Percentiles rank a stretch among this genome's conserved stretches.
phyloP scores from a whole-genome alignment of 768 basidiomycete species.

The Porphyrellus cyaneotinctus region DNA sequence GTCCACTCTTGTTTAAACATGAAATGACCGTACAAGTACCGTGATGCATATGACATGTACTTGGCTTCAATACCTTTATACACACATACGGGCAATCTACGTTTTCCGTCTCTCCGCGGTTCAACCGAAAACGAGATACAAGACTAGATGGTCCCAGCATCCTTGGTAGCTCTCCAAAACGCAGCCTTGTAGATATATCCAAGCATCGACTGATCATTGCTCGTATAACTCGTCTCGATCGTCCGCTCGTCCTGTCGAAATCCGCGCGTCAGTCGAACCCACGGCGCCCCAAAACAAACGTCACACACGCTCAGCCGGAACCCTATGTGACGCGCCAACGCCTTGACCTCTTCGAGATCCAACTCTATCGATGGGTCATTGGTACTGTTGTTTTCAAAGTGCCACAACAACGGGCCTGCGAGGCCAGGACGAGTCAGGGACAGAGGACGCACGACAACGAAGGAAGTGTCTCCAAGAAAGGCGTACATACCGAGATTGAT shows the following conservation, averaged over 20 bases:
- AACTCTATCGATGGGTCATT: conserved; percentile 85
- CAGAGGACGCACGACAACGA: not conserved
- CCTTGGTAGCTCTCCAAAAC: conserved; percentile 76
- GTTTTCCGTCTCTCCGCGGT: too few relatives aligned
- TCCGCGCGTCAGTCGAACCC: not conserved
- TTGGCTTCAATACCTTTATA: too few relatives aligned
- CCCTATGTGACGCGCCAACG: conserved; percentile 65
- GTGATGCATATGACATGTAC: too few relatives aligned
- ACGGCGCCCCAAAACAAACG: not conserved
- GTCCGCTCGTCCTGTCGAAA: conserved; percentile 79
- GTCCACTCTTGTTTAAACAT: too few relatives aligned
- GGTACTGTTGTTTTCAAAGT: conserved; percentile 85
- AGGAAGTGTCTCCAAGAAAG: too few relatives aligned
- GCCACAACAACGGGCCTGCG: conserved; percentile 90
- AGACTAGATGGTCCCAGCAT: not conserved
- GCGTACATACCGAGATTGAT: conserved; percentile 61
- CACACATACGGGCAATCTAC: too few relatives aligned
- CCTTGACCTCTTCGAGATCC: conserved; percentile 84
- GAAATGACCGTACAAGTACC: too few relatives aligned
- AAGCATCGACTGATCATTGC: conserved; percentile 76
- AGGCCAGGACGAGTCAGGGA: not conserved
- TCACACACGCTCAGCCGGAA: conserved; percentile 73
- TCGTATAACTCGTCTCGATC: conserved; percentile 84
- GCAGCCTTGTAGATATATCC: conserved; percentile 79
- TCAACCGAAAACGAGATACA: too few relatives aligned